Evolutionary conservation across 192 early-diverging fungal species (phyloP).

Genomic region (Kappamyces sp.): DNA sequence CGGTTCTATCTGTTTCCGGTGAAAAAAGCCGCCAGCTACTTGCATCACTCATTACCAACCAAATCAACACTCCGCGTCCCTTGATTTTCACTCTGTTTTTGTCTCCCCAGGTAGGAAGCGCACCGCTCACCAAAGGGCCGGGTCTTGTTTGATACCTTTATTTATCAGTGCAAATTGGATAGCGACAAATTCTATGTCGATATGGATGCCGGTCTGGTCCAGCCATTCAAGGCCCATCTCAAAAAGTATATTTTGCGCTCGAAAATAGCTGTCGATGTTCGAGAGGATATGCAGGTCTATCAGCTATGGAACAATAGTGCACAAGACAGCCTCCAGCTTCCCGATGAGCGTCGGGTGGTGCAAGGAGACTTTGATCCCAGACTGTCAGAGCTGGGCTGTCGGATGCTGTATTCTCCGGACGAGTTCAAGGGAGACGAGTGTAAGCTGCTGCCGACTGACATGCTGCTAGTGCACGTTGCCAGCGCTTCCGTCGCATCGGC

Average conservation of each 20-base stretch:
- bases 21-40: neutral
- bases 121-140: constrained; percentile 56
- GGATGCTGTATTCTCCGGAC: constrained; percentile 32
- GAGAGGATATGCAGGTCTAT: constrained; percentile 59
- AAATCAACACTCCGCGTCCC: neutral
- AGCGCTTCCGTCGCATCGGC: constrained; percentile 2
- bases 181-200: constrained; percentile 68
- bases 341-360: neutral
- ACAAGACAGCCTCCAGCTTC: neutral
- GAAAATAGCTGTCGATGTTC: constrained; percentile 68
- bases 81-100: neutral
- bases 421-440: neutral
- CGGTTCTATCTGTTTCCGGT: neutral
- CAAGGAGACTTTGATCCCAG: constrained; percentile 35
- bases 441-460: neutral
- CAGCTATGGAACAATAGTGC: constrained; percentile 65
- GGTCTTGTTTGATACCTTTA: constrained; percentile 81
- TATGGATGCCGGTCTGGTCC: constrained; percentile 52
- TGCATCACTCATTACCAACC: neutral
- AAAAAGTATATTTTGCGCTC: constrained; percentile 73
- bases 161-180: constrained; percentile 66
- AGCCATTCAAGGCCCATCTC: constrained; percentile 58
- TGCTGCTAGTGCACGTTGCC: neutral
- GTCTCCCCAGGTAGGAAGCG: too few species aligned
- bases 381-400: constrained; percentile 52